Evolutionary conservation across 73 alveolate genomes (phyloP).

Genomic region (Tetrahymena malaccensis): DNA sequence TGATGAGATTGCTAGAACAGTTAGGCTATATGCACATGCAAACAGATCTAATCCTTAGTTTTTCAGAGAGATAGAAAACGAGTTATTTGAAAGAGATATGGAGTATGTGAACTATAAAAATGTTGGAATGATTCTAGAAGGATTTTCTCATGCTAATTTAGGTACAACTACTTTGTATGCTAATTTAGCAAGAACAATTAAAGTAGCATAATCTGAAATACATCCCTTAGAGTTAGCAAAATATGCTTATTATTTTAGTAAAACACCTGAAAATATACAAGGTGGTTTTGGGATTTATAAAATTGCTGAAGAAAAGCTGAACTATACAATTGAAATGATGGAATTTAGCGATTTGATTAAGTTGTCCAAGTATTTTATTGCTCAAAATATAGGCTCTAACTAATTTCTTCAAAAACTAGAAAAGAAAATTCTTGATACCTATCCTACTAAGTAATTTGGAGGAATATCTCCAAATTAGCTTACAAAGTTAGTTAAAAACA

Average conservation of each 20-base stretch:
- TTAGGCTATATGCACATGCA: constrained; percentile 22
- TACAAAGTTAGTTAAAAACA: constrained; percentile 12
- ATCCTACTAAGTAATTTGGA: background rate
- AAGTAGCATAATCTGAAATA: constrained; percentile 32
- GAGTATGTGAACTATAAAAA: constrained; percentile 2
- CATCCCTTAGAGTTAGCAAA: constrained; percentile 19
- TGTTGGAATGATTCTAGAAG: constrained; percentile 24
- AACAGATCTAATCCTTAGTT: constrained; percentile 28
- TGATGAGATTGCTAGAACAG: constrained; percentile 7
- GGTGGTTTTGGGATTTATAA: constrained; percentile 30
- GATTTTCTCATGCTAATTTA: constrained; percentile 2
- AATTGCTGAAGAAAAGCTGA: background rate
- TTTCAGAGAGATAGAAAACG: constrained; percentile 35
- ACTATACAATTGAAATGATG: constrained; percentile 2
- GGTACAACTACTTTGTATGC: constrained; percentile 26
- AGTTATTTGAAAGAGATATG: constrained; percentile 20
- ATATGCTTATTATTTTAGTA: constrained; percentile 19
- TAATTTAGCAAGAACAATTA: constrained; percentile 9
- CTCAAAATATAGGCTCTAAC: constrained; percentile 16
- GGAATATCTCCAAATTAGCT: constrained; percentile 1
- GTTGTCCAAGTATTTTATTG: constrained; percentile 12
- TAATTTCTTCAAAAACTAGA: background rate
- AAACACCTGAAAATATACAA: constrained; percentile 25
- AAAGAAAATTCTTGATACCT: background rate
- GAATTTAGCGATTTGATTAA: background rate